Evolutionary conservation across 108 stramenopile species (phyloP).

Genomic region (Schizochytrium sp.): DNA sequence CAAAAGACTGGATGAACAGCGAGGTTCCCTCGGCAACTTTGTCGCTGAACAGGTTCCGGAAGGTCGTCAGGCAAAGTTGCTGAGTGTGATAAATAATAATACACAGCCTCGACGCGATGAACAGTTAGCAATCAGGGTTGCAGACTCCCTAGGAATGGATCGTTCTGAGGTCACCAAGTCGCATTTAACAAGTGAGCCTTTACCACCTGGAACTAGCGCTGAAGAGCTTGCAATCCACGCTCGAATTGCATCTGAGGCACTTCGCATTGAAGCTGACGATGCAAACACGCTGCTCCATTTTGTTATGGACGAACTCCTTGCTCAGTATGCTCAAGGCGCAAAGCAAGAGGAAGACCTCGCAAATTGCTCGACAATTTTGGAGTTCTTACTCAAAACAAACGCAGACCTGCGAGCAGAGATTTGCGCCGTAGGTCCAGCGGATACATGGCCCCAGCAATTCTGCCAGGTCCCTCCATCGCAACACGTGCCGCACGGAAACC

Average conservation of each 20-base stretch:
- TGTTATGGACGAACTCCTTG: background rate
- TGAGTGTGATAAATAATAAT: background rate
- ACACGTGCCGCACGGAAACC: background rate
- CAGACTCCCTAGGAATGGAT: background rate
- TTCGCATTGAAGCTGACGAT: slow-evolving; percentile 19
- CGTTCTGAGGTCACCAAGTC: slow-evolving; percentile 2
- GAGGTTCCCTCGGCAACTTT: background rate
- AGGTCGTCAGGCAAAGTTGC: background rate
- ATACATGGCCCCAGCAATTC: background rate
- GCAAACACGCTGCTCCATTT: slow-evolving; percentile 27
- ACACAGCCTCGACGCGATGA: background rate
- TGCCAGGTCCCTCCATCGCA: background rate
- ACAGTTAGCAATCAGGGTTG: background rate
- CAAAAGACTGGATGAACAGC: slow-evolving; percentile 32
- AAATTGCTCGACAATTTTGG: slow-evolving; percentile 17
- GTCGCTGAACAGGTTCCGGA: background rate
- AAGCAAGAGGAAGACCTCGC: slow-evolving; percentile 49
- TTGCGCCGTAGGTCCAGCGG: background rate
- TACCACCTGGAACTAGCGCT: background rate
- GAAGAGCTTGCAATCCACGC: slow-evolving; percentile 41
- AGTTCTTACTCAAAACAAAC: slow-evolving; percentile 35
- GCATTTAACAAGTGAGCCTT: background rate
- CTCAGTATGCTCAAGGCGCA: slow-evolving; percentile 7
- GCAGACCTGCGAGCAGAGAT: slow-evolving; percentile 33
- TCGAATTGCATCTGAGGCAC: background rate